Conservation (phyloP, 139 green algal genomes). For the Coelastrella sp. region DNA sequence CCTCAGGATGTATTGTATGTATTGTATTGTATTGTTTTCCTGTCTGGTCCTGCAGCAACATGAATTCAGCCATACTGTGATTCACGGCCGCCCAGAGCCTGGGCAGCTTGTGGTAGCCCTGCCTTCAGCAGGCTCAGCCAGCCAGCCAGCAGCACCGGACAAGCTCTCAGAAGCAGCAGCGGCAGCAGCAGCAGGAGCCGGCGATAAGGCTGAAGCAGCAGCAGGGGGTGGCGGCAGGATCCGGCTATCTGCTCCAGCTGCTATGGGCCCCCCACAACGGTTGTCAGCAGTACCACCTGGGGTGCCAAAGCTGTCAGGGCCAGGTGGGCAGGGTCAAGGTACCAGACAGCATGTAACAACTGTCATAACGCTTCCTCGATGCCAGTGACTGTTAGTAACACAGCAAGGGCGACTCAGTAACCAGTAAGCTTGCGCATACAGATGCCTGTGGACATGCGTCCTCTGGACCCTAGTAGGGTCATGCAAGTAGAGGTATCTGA, state of each 20-base stretch:
- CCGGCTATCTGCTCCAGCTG: conserved; percentile 2
- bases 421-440: no score
- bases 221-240: conserved; percentile 2
- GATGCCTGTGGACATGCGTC: no score
- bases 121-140: conserved; percentile 23
- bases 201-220: not conserved
- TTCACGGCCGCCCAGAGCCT: conserved; percentile 63
- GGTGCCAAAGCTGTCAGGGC: conserved; percentile 11
- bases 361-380: no score
- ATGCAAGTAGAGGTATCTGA: no score
- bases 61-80: conserved; percentile 78
- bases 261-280: not conserved
- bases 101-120: conserved; percentile 63
- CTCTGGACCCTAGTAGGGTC: no score
- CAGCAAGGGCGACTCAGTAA: no score
- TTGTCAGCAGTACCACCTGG: conserved; percentile 17
- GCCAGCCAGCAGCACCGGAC: not conserved
- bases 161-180: not conserved
- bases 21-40: no score
- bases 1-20: no score
- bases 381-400: no score
- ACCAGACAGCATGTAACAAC: no score
- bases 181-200: conserved; percentile 7
- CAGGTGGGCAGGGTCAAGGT: not conserved
- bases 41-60: conserved; percentile 40